Percentiles rank a stretch among this genome's conserved stretches.
Evolutionary conservation across 176 grass and related monocot species (phyloP).

Genomic region (Bolboschoenus planiculmis): DNA sequence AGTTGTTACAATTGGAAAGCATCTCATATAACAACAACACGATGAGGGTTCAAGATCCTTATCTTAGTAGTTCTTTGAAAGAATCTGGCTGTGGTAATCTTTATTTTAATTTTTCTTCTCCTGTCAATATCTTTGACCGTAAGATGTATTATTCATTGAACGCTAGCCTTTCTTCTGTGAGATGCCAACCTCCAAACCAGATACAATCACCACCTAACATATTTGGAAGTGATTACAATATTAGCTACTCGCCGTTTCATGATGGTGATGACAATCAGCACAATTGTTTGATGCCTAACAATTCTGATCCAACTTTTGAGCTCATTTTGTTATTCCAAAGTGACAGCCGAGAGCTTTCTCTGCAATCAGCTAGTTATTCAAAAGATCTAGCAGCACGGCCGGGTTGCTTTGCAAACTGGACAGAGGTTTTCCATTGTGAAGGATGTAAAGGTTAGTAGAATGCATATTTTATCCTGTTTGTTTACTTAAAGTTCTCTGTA

Average conservation of each 20-base stretch:
- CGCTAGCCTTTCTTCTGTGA: neutral
- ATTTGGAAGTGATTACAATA: neutral
- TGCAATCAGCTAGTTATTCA: conserved; percentile 4
- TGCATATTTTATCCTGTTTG: neutral
- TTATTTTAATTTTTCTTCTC: neutral
- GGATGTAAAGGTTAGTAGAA: neutral
- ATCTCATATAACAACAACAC: neutral
- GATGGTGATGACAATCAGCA: neutral
- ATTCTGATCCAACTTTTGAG: neutral
- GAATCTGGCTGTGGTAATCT: neutral
- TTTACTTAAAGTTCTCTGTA: neutral
- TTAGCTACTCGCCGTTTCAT: neutral
- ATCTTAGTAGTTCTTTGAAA: neutral
- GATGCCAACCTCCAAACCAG: neutral
- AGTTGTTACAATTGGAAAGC: neutral
- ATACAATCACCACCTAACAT: neutral
- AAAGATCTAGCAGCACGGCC: neutral
- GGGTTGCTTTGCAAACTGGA: neutral
- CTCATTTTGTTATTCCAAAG: neutral
- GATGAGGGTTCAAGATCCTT: neutral
- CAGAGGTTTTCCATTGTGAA: neutral
- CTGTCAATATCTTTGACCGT: neutral
- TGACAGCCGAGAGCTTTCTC: neutral
- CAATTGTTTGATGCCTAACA: neutral
- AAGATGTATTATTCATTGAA: neutral